Percentiles rank a stretch among this genome's conserved stretches.
phyloP scores from a whole-genome alignment of 1,139 yeast species.

The Tardiomyces depauwii region DNA sequence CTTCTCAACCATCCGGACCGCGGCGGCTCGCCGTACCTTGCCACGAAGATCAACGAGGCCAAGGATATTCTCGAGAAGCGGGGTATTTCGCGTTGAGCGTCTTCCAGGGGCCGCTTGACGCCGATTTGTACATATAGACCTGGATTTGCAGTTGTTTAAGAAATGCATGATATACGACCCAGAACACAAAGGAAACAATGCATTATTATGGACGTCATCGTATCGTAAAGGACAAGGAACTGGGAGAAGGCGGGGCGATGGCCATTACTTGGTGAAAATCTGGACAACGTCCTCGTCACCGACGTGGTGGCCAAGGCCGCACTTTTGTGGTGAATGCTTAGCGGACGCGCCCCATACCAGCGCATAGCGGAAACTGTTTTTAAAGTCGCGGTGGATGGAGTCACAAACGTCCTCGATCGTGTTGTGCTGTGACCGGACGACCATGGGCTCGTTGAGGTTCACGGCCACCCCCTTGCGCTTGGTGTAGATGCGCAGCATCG shows the following conservation, averaged over 20 bases:
- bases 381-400: slow-evolving; percentile 85
- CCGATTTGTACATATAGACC: background rate
- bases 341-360: slow-evolving; percentile 95
- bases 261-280: slow-evolving; percentile 59
- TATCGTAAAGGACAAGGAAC: too few species aligned
- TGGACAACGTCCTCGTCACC: slow-evolving; percentile 94
- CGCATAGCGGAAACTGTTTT: slow-evolving; percentile 85
- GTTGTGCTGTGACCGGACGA: slow-evolving; percentile 63
- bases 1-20: slow-evolving; percentile 94
- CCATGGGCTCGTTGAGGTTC: slow-evolving; percentile 81
- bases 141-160: background rate
- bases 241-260: background rate
- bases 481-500: slow-evolving; percentile 71
- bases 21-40: slow-evolving; percentile 92
- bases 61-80: slow-evolving; percentile 81
- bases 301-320: slow-evolving; percentile 75
- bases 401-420: slow-evolving; percentile 84
- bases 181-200: background rate
- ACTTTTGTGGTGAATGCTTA: slow-evolving; percentile 92
- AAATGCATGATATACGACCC: background rate
- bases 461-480: slow-evolving; percentile 78
- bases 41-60: slow-evolving; percentile 95
- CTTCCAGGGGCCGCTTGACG: too few species aligned
- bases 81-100: background rate
- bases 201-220: too few species aligned